Percentiles rank a stretch among this genome's conserved stretches.
Evolutionary conservation across 2,329 filamentous ascomycete species (phyloP).

Genomic region (Aspergillus puulaauensis): DNA sequence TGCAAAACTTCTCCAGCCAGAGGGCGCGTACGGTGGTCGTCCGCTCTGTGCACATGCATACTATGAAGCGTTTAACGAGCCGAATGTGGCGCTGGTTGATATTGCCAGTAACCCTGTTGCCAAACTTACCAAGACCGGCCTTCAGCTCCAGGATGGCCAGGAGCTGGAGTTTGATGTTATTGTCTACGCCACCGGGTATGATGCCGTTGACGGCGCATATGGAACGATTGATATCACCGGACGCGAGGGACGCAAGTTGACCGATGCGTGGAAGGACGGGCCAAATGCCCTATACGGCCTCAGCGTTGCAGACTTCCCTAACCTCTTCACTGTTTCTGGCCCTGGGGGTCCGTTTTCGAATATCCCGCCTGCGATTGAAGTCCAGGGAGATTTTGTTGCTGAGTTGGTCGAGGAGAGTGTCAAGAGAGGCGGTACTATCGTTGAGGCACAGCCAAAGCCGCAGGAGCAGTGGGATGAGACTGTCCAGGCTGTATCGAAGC

Average conservation of each 20-base stretch:
- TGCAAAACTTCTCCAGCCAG: neutral
- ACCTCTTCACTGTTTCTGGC: neutral
- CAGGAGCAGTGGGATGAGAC: neutral
- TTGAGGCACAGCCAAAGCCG: neutral
- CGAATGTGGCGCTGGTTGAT: neutral
- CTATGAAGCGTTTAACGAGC: neutral
- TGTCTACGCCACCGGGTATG: neutral
- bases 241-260: neutral
- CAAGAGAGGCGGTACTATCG: neutral
- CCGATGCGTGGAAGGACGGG: neutral
- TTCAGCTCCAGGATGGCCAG: neutral
- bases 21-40: neutral
- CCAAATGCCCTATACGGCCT: neutral
- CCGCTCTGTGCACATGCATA: neutral
- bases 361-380: neutral
- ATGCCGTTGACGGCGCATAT: neutral
- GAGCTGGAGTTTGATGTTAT: neutral
- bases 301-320: neutral
- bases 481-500: neutral
- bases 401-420: neutral
- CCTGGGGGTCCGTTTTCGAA: neutral
- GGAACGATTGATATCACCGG: neutral
- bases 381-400: neutral
- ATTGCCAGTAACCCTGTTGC: neutral
- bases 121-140: neutral